Evolutionary conservation across 192 early-diverging fungal genomes (phyloP).

Genomic region (Rhizoclosmatium globosum): DNA sequence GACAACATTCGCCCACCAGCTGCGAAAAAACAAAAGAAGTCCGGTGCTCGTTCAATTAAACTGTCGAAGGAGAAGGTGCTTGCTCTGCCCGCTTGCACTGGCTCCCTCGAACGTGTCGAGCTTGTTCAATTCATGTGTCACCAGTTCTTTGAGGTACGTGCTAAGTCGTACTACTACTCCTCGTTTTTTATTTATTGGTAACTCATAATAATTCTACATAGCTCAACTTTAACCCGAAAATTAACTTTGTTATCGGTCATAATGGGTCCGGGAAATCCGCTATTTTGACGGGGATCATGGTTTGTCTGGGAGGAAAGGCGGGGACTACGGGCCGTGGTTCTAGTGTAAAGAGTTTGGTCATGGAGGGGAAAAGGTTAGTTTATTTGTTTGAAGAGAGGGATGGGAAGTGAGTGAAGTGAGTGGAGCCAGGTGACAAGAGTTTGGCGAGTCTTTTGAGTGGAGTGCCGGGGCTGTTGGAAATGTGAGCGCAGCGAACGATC

Average conservation of each 20-base stretch:
- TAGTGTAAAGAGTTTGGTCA: slow-evolving; percentile 79
- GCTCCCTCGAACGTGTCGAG: slow-evolving; percentile 83
- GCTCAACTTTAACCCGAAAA: slow-evolving; percentile 74
- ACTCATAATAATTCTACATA: too few relatives aligned
- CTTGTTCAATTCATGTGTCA: slow-evolving; percentile 98
- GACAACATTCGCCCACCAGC: too few relatives aligned
- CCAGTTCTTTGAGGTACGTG: slow-evolving; percentile 70
- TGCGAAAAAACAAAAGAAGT: too few relatives aligned
- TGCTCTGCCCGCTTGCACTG: slow-evolving; percentile 39
- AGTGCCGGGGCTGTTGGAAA: too few relatives aligned
- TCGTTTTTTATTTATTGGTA: too few relatives aligned
- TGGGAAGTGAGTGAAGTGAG: too few relatives aligned
- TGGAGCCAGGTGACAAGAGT: too few relatives aligned
- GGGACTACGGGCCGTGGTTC: slow-evolving; percentile 85
- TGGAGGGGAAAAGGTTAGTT: slow-evolving; percentile 78
- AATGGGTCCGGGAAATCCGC: slow-evolving; percentile 99
- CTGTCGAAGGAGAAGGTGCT: slow-evolving; percentile 12
- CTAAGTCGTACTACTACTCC: too few relatives aligned
- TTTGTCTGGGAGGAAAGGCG: slow-evolving; percentile 94
- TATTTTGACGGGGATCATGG: slow-evolving; percentile 87
- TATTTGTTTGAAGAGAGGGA: neutral
- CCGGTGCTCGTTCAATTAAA: too few relatives aligned
- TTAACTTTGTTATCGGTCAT: slow-evolving; percentile 98
- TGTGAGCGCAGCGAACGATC: neutral
- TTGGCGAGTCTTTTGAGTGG: too few relatives aligned